A percentile compares a stretch with the other conserved stretches of the same genome.
phyloP scores from a whole-genome alignment of 345 rosid genomes.

The Salix caprea region DNA sequence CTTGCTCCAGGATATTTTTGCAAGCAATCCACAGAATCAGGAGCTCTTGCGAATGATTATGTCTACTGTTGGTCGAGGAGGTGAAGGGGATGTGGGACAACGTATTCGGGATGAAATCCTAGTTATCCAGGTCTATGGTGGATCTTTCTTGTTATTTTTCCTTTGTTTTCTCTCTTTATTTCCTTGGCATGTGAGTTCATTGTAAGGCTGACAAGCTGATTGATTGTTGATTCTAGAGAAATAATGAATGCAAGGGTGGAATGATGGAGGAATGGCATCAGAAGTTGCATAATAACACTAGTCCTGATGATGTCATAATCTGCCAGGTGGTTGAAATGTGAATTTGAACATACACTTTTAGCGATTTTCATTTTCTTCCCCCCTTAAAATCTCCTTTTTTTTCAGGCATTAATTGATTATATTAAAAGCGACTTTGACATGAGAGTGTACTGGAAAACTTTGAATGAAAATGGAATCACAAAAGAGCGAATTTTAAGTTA shows the following conservation, averaged over 20 bases:
- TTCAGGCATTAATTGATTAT: conserved; percentile 87
- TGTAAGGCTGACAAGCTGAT: not conserved
- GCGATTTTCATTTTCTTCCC: not conserved
- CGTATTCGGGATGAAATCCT: conserved; percentile 96
- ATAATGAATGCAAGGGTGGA: conserved; percentile 93
- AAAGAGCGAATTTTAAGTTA: conserved; percentile 91
- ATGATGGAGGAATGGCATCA: conserved; percentile 99
- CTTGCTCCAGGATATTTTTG: conserved; percentile 59
- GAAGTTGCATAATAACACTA: conserved; percentile 95
- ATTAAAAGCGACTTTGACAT: conserved; percentile 71
- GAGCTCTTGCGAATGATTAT: conserved; percentile 81
- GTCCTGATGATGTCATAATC: conserved; percentile 96
- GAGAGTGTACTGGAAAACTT: conserved; percentile 89
- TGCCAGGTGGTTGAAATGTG: conserved; percentile 66
- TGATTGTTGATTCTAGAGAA: conserved; percentile 51
- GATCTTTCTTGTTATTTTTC: conserved; percentile 17
- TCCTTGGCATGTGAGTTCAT: not conserved
- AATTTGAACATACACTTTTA: conserved; percentile 13
- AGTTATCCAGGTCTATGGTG: conserved; percentile 77
- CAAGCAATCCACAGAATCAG: conserved; percentile 52
- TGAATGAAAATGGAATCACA: conserved; percentile 89
- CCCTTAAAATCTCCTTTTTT: conserved; percentile 17
- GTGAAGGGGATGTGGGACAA: conserved; percentile 99
- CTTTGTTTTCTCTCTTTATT: conserved; percentile 6
- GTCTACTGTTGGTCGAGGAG: conserved; percentile 98